phyloP scores from a whole-genome alignment of 257 asterid genomes.

The Jaltomata sinuosa region DNA sequence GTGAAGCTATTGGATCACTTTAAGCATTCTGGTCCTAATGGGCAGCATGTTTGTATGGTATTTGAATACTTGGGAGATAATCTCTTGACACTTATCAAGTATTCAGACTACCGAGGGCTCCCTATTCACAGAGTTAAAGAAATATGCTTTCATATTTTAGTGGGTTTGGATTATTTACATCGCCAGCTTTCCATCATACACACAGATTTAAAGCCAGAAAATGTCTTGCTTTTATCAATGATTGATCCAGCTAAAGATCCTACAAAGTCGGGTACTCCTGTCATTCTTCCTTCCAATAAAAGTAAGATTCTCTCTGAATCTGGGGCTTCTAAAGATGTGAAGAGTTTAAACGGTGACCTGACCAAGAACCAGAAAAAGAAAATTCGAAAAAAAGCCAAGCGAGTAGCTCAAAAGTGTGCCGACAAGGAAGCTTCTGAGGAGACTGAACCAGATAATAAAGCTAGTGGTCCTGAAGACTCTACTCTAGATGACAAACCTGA shows the following conservation, averaged over 20 bases:
- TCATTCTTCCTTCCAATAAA: constrained; percentile 53
- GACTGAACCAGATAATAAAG: constrained; percentile 45
- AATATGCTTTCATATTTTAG: constrained; percentile 70
- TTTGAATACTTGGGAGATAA: constrained; percentile 38
- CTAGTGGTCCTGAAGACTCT: constrained; percentile 42
- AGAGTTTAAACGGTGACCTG: constrained; percentile 39
- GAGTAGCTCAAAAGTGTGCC: constrained; percentile 55
- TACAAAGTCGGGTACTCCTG: constrained; percentile 48
- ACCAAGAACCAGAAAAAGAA: constrained; percentile 91
- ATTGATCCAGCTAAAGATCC: constrained; percentile 82
- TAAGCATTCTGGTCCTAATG: constrained; percentile 93
- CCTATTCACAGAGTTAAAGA: constrained; percentile 82
- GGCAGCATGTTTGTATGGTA: constrained; percentile 85
- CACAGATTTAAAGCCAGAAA: constrained; percentile 95
- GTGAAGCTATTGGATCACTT: constrained; percentile 91
- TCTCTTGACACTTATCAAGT: constrained; percentile 80
- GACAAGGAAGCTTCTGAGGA: constrained; percentile 42
- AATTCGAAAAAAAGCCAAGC: constrained; percentile 58
- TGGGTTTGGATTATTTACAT: constrained; percentile 87
- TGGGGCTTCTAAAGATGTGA: constrained; percentile 44
- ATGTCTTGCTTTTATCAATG: constrained; percentile 59
- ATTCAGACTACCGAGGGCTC: constrained; percentile 68
- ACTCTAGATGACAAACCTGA: constrained; percentile 32
- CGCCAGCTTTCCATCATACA: constrained; percentile 86
- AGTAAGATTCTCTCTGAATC: constrained; percentile 37